Evolutionary conservation across 2,329 filamentous ascomycete species (phyloP).

Genomic region (Phialocephala sp.): DNA sequence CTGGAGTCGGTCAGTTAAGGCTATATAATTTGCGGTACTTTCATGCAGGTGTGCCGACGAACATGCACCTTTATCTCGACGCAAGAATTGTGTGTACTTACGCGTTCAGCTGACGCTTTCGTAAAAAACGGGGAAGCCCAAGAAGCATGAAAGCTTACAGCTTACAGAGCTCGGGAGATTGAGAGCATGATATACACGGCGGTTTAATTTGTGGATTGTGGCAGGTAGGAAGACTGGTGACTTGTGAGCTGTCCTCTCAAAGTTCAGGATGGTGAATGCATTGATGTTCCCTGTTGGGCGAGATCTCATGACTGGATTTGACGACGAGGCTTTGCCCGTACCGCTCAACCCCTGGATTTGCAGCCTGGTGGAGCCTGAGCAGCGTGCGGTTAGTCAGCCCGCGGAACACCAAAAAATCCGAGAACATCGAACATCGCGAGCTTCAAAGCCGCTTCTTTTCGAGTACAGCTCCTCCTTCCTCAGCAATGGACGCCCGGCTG

Average conservation of each 20-base stretch:
- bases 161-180: slow-evolving; percentile 19
- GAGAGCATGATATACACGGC: slow-evolving; percentile 22
- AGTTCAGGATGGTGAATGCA: slow-evolving; percentile 19
- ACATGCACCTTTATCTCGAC: slow-evolving; percentile 35
- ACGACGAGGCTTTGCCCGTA: slow-evolving; percentile 1
- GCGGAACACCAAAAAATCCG: slow-evolving; percentile 8
- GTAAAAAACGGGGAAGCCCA: slow-evolving; percentile 4
- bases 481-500: slow-evolving; percentile 41
- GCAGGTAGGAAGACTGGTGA: slow-evolving; percentile 21
- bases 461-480: neutral
- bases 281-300: slow-evolving; percentile 17
- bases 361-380: slow-evolving; percentile 1
- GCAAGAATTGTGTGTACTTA: slow-evolving; percentile 22
- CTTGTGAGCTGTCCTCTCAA: slow-evolving; percentile 29
- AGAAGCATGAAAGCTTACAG: slow-evolving; percentile 13
- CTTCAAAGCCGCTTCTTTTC: neutral
- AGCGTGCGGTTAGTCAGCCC: neutral
- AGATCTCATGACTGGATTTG: slow-evolving; percentile 27
- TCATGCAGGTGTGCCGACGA: slow-evolving; percentile 21
- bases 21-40: slow-evolving; percentile 29
- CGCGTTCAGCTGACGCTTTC: slow-evolving; percentile 35
- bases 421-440: slow-evolving; percentile 8
- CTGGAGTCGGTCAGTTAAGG: slow-evolving; percentile 29
- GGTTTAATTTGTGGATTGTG: slow-evolving; percentile 14
- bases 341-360: slow-evolving; percentile 11